phyloP scores from a whole-genome alignment of 2,329 filamentous ascomycete species.

The Neonectria faginata region DNA sequence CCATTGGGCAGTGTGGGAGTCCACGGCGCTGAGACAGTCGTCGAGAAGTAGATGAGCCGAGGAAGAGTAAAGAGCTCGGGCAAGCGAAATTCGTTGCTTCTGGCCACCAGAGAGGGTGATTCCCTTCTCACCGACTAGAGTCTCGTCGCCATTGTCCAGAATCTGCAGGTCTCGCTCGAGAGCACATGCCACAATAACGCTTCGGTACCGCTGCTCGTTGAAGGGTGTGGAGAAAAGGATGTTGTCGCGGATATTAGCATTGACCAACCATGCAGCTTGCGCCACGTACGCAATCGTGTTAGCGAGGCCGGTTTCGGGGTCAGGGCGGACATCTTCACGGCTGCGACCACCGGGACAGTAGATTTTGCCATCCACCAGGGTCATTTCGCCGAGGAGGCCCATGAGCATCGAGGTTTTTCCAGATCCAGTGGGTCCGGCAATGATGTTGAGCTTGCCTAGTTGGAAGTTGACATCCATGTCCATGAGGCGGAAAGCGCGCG shows the following conservation, averaged over 20 bases:
- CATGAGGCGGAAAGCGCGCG: slow-evolving; percentile 84
- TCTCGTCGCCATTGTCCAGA: slow-evolving; percentile 91
- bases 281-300: slow-evolving; percentile 97
- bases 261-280: slow-evolving; percentile 96
- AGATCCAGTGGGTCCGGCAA: slow-evolving; percentile 91
- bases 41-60: slow-evolving; percentile 91
- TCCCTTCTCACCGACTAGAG: slow-evolving; percentile 95
- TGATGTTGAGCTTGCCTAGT: slow-evolving; percentile 89
- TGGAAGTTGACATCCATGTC: slow-evolving; percentile 86
- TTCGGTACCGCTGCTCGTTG: slow-evolving; percentile 84
- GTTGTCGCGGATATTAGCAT: slow-evolving; percentile 95
- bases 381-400: slow-evolving; percentile 98
- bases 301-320: slow-evolving; percentile 86
- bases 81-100: slow-evolving; percentile 96
- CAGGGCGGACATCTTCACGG: slow-evolving; percentile 83
- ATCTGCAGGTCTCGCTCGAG: slow-evolving; percentile 92
- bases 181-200: slow-evolving; percentile 91
- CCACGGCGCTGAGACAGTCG: slow-evolving; percentile 95
- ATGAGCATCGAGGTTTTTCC: slow-evolving; percentile 97
- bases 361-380: slow-evolving; percentile 80
- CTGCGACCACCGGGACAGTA: slow-evolving; percentile 87
- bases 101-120: slow-evolving; percentile 97
- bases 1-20: slow-evolving; percentile 97
- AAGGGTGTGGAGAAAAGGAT: slow-evolving; percentile 89
- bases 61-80: slow-evolving; percentile 96